A percentile compares a stretch with the other conserved stretches of the same genome.
phyloP scores from a whole-genome alignment of 75 land plant species.

The Pinus taeda region DNA sequence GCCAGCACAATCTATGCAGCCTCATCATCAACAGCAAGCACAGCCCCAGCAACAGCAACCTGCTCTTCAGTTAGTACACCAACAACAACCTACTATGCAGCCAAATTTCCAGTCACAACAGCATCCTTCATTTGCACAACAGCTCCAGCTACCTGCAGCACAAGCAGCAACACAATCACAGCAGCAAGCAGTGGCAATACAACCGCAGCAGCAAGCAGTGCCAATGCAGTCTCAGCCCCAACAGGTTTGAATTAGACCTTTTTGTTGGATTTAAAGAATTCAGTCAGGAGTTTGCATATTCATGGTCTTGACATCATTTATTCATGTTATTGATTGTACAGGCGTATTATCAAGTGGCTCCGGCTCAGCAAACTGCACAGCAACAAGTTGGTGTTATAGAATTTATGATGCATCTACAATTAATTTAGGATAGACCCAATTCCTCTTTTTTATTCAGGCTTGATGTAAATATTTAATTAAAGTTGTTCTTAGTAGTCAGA shows the following conservation, averaged over 20 bases:
- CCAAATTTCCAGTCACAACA: constrained; percentile 10
- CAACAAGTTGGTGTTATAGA: constrained; percentile 1
- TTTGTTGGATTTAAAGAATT: not conserved
- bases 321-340: not conserved
- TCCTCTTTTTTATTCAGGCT: not conserved
- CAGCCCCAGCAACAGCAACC: constrained; percentile 16
- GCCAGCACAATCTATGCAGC: constrained; percentile 18
- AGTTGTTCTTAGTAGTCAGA: not conserved
- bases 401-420: not conserved
- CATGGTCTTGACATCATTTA: not conserved
- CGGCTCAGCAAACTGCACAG: not conserved
- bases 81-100: constrained; percentile 2
- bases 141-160: not conserved
- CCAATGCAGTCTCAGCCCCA: constrained; percentile 25
- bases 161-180: constrained; percentile 1
- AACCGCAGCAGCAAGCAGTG: constrained; percentile 12
- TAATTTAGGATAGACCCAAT: not conserved
- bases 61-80: constrained; percentile 6
- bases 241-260: not conserved
- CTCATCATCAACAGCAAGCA: constrained; percentile 19
- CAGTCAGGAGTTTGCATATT: not conserved
- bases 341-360: constrained; percentile 6
- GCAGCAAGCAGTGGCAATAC: constrained; percentile 7
- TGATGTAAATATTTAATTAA: not conserved
- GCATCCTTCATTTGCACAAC: constrained; percentile 22